Base-by-base conservation (phyloP, 768 basidiomycete species). In the Leccinum subgranulosum region DNA sequence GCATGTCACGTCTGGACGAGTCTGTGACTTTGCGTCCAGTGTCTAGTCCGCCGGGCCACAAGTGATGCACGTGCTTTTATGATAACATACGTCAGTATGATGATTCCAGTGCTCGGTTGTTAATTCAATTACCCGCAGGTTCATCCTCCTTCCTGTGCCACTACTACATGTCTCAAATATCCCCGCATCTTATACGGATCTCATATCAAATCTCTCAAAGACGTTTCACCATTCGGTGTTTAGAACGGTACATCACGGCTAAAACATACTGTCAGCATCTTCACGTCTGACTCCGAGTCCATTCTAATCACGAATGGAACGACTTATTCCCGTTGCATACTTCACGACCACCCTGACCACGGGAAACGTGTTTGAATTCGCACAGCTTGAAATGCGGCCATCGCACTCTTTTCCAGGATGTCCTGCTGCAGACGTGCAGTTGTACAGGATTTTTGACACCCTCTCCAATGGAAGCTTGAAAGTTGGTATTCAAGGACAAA, bases 311-410 rank as follows among this genome's bases (percentile, higher is more conserved):
- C 66, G 27, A 53, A 59, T 31, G 49, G 29, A 34, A 28, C 39
- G 51, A 34, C 47, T 53, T 36, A 31, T 11, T 29, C 54, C 39
- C 53, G 3, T 51, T 48, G 31, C 43, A 21, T 48, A 52, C 54
- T n/a, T 43, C 10, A 23, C 10, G 56, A 41, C 21, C 50, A 21
- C 59, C 56, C 66, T 64, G 64, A 64, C 25, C 56, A 60, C 60
- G 56, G 56, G 66, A 68, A 57, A 39, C 12, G 6, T 25, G 17
- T 43, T 34, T n/a, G 41, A 36, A 45, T 31, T 27, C 36, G 21
- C 12, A 19, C 10, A 23, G 29, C 36, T 47, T 46, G 39, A 51
- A 60, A 54, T n/a, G 56, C 29, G 55, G 48, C 6, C 29, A 21
- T 34, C 36, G 29, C 29, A 23, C 48, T 33, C 53, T 12, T 29